Evolutionary conservation across 2,329 filamentous ascomycete genomes (phyloP).

Genomic region (Chaetomium strumarium): DNA sequence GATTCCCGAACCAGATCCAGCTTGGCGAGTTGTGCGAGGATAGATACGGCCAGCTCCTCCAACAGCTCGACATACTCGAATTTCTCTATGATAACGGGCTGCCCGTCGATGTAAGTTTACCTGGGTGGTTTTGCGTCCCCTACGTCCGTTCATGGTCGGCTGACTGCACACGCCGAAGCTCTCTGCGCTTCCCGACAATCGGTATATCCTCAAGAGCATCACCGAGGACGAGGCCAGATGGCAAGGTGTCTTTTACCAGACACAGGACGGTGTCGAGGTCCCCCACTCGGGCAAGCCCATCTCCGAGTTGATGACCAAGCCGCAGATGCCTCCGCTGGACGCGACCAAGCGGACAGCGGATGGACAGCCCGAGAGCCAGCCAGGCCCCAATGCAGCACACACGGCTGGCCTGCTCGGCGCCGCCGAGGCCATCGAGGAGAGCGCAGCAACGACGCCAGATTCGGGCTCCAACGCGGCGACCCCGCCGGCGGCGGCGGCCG

Average conservation of each 20-base stretch:
- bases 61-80: slow-evolving; percentile 41
- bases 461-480: slow-evolving; percentile 23
- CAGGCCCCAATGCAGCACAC: slow-evolving; percentile 43
- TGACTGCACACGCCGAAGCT: slow-evolving; percentile 20
- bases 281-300: slow-evolving; percentile 39
- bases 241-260: slow-evolving; percentile 38
- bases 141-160: neutral
- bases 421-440: slow-evolving; percentile 28
- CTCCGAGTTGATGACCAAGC: slow-evolving; percentile 29
- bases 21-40: slow-evolving; percentile 35
- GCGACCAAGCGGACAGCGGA: slow-evolving; percentile 46
- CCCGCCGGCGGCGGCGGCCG: slow-evolving; percentile 21
- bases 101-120: slow-evolving; percentile 43
- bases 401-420: slow-evolving; percentile 36
- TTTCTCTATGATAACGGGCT: slow-evolving; percentile 39
- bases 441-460: slow-evolving; percentile 22
- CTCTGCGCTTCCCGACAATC: slow-evolving; percentile 31
- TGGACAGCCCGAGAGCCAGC: slow-evolving; percentile 44
- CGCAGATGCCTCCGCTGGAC: slow-evolving; percentile 29
- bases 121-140: neutral
- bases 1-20: slow-evolving; percentile 12
- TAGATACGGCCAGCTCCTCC: slow-evolving; percentile 42
- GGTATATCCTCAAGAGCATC: slow-evolving; percentile 42
- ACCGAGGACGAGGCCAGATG: slow-evolving; percentile 39
- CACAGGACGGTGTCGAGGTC: slow-evolving; percentile 38